Evolutionary conservation across 371 early-diverging fungal species (phyloP).

Genomic region (Mortierella sp.): DNA sequence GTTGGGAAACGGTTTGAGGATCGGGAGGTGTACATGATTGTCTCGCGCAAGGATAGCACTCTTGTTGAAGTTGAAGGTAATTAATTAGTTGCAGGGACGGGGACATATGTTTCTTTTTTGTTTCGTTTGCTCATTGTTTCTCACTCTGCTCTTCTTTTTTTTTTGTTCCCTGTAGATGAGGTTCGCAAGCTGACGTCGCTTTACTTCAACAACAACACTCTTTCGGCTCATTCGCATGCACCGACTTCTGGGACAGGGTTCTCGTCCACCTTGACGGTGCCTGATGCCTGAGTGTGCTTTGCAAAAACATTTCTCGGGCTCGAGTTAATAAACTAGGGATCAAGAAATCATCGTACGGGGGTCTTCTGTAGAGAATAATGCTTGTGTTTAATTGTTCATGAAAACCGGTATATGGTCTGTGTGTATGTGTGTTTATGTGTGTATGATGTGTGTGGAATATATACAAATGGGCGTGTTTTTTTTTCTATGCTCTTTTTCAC

Average conservation of each 20-base stretch:
- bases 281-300: not conserved
- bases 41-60: slow-evolving; percentile 71
- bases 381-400: too few relatives aligned
- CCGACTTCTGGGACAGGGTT: not conserved
- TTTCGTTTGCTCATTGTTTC: too few relatives aligned
- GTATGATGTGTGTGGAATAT: not conserved
- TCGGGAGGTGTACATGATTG: slow-evolving; percentile 72
- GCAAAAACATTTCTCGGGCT: not conserved
- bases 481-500: not conserved
- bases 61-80: slow-evolving; percentile 73
- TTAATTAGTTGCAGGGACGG: too few relatives aligned
- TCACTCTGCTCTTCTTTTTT: too few relatives aligned
- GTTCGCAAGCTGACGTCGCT: slow-evolving; percentile 52
- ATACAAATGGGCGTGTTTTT: not conserved
- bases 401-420: too few relatives aligned
- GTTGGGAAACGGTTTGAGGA: slow-evolving; percentile 67
- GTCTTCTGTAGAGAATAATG: too few relatives aligned
- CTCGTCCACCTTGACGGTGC: not conserved
- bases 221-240: slow-evolving; percentile 11
- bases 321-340: not conserved
- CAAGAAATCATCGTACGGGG: not conserved
- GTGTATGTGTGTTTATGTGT: not conserved
- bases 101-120: too few relatives aligned
- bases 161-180: slow-evolving; percentile 25
- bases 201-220: slow-evolving; percentile 38